Conservation (phyloP, 768 basidiomycete genomes). For the Chalciporus pseudorubinellus region DNA sequence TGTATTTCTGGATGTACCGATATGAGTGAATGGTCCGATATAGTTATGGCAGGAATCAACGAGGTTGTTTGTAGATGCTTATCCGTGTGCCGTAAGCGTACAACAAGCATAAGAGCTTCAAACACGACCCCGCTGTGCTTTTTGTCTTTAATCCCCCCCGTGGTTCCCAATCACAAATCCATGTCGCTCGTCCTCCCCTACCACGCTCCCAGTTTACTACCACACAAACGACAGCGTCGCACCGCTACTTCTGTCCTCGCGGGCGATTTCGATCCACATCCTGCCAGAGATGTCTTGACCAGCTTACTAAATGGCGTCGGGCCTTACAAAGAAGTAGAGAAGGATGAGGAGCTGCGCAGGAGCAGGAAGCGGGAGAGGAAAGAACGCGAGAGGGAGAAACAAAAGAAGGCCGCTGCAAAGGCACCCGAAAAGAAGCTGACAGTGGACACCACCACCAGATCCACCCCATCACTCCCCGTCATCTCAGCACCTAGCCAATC, state of each 20-base stretch:
- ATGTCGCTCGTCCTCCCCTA: conserved; percentile 24
- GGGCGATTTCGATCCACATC: conserved; percentile 67
- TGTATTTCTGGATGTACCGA: not conserved
- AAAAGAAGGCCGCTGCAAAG: conserved; percentile 37
- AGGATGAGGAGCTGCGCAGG: conserved; percentile 54
- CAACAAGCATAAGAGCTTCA: conserved; percentile 36
- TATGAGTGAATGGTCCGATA: conserved; percentile 24
- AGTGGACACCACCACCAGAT: conserved; percentile 12
- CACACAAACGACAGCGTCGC: conserved; percentile 45
- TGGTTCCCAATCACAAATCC: conserved; percentile 4
- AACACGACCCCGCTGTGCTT: conserved; percentile 35
- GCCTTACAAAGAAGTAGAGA: conserved; percentile 61
- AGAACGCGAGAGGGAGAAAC: conserved; percentile 51
- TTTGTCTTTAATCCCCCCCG: conserved; percentile 18
- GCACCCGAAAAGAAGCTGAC: conserved; percentile 34
- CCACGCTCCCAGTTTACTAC: conserved; percentile 13
- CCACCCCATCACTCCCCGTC: conserved; percentile 18
- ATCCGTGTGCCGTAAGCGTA: conserved; percentile 36
- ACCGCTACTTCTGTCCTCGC: conserved; percentile 76
- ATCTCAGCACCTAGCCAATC: conserved; percentile 19
- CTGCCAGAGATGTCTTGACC: conserved; percentile 72
- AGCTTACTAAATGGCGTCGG: conserved; percentile 75
- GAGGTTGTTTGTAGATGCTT: conserved; percentile 36
- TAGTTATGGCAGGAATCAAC: conserved; percentile 31
- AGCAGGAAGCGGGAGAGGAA: conserved; percentile 49